These are phyloP conservation scores for Arachis monticola DNA, from an alignment of 331 rosid species.

Conservation along the genomic window DNA sequence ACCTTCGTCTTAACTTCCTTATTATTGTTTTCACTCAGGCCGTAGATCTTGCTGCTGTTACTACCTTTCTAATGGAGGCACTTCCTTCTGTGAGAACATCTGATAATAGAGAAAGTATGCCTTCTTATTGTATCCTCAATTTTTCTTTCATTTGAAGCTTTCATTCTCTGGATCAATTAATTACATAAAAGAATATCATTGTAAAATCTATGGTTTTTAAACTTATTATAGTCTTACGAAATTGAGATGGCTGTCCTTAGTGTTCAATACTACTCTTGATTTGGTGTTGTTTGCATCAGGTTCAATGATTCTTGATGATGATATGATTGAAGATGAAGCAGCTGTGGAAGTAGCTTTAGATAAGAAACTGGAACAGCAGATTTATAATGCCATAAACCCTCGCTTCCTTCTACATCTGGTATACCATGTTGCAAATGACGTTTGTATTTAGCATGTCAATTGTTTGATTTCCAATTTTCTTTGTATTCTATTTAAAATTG, in stretches of 20 bases:
- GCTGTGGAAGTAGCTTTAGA: constrained; percentile 53
- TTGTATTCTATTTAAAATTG: constrained; percentile 20
- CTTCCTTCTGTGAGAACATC: constrained; percentile 69
- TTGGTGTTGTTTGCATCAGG: constrained; percentile 44
- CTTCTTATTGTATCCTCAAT: constrained; percentile 18
- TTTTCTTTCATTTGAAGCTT: constrained; percentile 3
- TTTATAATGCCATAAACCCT: constrained; percentile 65
- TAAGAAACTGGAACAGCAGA: constrained; percentile 69
- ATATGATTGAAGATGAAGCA: constrained; percentile 56
- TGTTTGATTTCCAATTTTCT: constrained; percentile 17
- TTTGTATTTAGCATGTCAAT: not conserved
- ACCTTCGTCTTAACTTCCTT: not conserved
- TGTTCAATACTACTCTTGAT: not conserved
- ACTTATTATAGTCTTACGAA: too few species aligned
- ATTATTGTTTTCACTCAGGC: constrained; percentile 49
- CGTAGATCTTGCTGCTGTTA: constrained; percentile 66
- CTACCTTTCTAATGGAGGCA: constrained; percentile 64
- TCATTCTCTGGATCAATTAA: not conserved
- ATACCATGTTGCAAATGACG: constrained; percentile 36
- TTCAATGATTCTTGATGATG: constrained; percentile 64
- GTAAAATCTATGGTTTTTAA: not conserved
- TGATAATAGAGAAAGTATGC: constrained; percentile 53
- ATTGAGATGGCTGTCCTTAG: too few species aligned
- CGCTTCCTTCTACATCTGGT: constrained; percentile 84
- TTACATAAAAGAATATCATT: not conserved